Conservation (phyloP, 768 basidiomycete species). For the Pleurotus salmoneostramineus region DNA sequence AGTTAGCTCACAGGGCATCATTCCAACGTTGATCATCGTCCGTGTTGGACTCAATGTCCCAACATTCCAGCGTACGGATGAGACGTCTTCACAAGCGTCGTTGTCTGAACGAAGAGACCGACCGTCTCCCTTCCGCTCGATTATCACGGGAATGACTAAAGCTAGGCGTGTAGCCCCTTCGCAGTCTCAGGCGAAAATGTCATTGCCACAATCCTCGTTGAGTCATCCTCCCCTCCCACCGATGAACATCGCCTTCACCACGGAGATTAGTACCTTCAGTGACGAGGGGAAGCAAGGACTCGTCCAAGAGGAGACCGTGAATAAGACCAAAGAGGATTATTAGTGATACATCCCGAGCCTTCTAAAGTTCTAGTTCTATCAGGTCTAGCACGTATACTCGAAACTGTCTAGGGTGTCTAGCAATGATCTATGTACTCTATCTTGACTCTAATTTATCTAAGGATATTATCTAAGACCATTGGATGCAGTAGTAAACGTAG, state of each 20-base stretch:
- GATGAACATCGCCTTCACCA: slow-evolving; percentile 1
- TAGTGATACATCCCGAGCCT: no score
- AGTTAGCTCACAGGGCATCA: neutral
- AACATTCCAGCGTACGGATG: neutral
- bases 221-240: neutral
- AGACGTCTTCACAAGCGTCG: neutral
- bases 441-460: no score
- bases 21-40: slow-evolving; percentile 3
- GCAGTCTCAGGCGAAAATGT: neutral
- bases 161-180: no score
- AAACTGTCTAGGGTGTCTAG: no score
- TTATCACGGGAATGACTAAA: neutral
- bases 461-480: neutral
- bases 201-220: neutral
- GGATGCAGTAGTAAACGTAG: neutral
- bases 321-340: no score
- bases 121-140: neutral
- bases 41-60: slow-evolving; percentile 1
- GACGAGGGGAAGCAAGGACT: neutral
- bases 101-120: neutral
- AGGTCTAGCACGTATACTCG: no score
- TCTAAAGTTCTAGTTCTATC: no score
- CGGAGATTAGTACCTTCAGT: neutral
- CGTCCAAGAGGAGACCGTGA: no score
- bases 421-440: no score